phyloP scores from a whole-genome alignment of 345 rosid genomes.

The Pelargonium nanum region DNA sequence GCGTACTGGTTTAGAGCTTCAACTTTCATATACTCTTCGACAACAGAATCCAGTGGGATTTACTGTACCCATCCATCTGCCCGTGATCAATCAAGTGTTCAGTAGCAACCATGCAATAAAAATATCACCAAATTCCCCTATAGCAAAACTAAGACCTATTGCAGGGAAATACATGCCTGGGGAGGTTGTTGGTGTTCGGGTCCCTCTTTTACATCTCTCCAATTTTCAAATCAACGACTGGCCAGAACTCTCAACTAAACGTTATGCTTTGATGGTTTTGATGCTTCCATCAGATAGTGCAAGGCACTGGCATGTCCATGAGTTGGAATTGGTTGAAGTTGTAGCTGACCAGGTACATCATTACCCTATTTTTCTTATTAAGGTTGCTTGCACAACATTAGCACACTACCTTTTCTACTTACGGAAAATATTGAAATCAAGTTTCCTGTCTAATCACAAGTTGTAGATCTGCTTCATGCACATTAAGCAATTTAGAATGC shows the following conservation, averaged over 20 bases:
- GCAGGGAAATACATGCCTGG: constrained; percentile 78
- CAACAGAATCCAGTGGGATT: constrained; percentile 90
- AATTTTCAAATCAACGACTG: constrained; percentile 95
- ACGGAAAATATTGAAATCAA: not conserved
- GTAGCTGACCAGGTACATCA: constrained; percentile 88
- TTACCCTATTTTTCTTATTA: constrained; percentile 2
- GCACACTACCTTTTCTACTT: not conserved
- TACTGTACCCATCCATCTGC: constrained; percentile 91
- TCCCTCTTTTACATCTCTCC: constrained; percentile 89
- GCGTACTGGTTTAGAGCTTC: constrained; percentile 87
- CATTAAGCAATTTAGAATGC: not conserved
- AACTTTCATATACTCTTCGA: constrained; percentile 81
- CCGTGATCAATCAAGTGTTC: constrained; percentile 89
- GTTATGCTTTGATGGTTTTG: constrained; percentile 93
- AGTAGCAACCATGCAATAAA: constrained; percentile 56
- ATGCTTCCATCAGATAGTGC: constrained; percentile 99
- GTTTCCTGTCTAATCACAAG: not conserved
- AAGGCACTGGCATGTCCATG: constrained; percentile 95
- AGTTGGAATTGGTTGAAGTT: constrained; percentile 97
- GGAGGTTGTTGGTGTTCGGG: constrained; percentile 92
- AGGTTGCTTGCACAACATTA: not conserved
- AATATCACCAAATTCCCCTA: constrained; percentile 81
- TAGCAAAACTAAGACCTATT: constrained; percentile 75
- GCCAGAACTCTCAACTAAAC: constrained; percentile 96
- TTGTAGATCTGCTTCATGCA: no score